Base-by-base conservation (phyloP, 306 rosid genomes). In the Prunus persica region DNA sequence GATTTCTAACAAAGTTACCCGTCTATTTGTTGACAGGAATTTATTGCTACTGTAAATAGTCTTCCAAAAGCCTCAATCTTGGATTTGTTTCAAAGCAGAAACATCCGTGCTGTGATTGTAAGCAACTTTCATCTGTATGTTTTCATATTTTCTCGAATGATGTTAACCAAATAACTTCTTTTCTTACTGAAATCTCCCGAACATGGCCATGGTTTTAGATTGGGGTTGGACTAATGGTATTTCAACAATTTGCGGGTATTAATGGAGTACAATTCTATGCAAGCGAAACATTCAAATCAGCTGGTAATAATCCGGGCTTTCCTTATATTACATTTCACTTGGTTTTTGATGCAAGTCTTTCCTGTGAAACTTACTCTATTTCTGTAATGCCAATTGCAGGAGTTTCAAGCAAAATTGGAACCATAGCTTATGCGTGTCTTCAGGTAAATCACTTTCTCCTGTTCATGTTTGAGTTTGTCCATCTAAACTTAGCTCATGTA, bases 341-440 rank as follows among this genome's bases (percentile, higher is more conserved):
- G 19, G 16, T 56, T 19, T 49, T 49, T 56, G 19, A 14, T 27
- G 11, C 12, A 3, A 4, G 10, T 52, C 58, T 67, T 66, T 58
- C 14, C 25, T 56, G 49, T 32, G 18, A 49, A 77, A 47, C 65
- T 72, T 73, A 20, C 43, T n/a, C 47, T 16, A 22, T 20, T 72
- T 60, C 51, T 18, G 24, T 67, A 11, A 61, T 77, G 54, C 47
- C 55, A 71, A 70, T 32, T 64, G 68, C 82, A 93, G 97, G 96
- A 20, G 82, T 88, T 77, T 83, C 91, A 52, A 82, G 85, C 78
- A 86, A 92, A 79, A 64, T 68, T 34, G 94, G 96, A 49, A 87
- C 91, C 73, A 80, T 90, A 73, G 88, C 90, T 74, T 93, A 81
- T 83, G 94, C 89, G 61, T 82, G 89, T 78, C 73, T 90, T 51